phyloP scores from a whole-genome alignment of 345 rosid genomes.

The Salix suchowensis region DNA sequence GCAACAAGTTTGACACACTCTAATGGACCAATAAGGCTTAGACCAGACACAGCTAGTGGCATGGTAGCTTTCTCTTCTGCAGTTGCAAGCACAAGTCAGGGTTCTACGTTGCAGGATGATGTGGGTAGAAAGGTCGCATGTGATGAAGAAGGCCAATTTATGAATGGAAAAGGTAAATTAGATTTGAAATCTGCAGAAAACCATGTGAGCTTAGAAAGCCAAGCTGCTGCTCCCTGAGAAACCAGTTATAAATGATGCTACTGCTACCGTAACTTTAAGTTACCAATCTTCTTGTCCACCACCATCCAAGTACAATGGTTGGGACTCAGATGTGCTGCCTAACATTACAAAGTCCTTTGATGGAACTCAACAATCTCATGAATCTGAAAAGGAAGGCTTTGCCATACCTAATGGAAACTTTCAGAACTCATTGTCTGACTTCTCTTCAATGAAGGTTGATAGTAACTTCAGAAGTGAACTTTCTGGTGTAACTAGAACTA shows the following conservation, averaged over 20 bases:
- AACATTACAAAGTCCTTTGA: neutral
- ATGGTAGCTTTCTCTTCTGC: constrained; percentile 41
- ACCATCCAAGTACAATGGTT: constrained; percentile 12
- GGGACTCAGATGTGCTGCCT: constrained; percentile 5
- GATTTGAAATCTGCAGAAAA: constrained; percentile 18
- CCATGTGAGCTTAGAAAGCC: constrained; percentile 1
- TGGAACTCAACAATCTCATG: neutral
- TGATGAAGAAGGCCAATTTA: constrained; percentile 20
- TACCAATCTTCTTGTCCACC: constrained; percentile 7
- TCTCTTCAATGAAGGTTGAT: constrained; percentile 38
- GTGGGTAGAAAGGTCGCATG: constrained; percentile 14
- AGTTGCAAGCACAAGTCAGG: constrained; percentile 38
- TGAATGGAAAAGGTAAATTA: constrained; percentile 14
- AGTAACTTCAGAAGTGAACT: constrained; percentile 29
- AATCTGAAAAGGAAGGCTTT: constrained; percentile 16
- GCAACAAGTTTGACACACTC: constrained; percentile 32
- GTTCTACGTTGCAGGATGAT: constrained; percentile 13
- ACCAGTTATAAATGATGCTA: constrained; percentile 8
- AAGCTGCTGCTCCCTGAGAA: constrained; percentile 8
- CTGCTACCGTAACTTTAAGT: neutral
- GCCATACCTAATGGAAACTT: constrained; percentile 8
- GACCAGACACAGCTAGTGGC: constrained; percentile 32
- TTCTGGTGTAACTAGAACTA: constrained; percentile 25
- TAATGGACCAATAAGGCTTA: constrained; percentile 53
- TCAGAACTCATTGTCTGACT: constrained; percentile 15